Percentiles rank a stretch among this genome's conserved stretches.
These are phyloP conservation scores for Suillus luteus DNA, from an alignment of 768 basidiomycete genomes.

Conservation along the genomic window DNA sequence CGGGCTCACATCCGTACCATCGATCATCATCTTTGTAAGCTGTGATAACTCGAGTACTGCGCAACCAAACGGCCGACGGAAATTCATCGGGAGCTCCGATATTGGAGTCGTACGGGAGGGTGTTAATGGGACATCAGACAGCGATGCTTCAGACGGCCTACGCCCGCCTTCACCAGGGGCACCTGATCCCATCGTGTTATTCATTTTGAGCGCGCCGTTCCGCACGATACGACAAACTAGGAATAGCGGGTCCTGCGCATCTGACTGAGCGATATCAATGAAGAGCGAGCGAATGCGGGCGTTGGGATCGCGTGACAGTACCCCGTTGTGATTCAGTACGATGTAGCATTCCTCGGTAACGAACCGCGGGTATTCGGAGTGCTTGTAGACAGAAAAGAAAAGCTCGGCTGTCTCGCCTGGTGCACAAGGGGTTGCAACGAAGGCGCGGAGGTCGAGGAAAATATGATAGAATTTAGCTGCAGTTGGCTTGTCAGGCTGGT, in stretches of 20 bases:
- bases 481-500: constrained; percentile 37
- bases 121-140: constrained; percentile 32
- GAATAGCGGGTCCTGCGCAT: constrained; percentile 83
- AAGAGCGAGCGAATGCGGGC: constrained; percentile 84
- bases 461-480: constrained; percentile 84
- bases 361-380: constrained; percentile 72
- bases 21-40: constrained; percentile 64
- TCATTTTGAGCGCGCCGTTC: constrained; percentile 83
- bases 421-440: constrained; percentile 86
- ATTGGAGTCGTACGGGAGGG: constrained; percentile 29
- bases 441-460: constrained; percentile 87
- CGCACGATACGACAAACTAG: constrained; percentile 90
- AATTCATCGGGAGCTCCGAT: constrained; percentile 46
- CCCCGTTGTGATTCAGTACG: constrained; percentile 89
- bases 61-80: constrained; percentile 93
- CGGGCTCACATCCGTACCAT: constrained; percentile 62
- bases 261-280: constrained; percentile 82
- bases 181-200: constrained; percentile 52
- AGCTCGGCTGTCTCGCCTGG: constrained; percentile 94
- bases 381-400: constrained; percentile 91
- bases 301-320: constrained; percentile 75
- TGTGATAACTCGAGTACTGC: constrained; percentile 87
- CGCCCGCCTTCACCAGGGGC: constrained; percentile 45
- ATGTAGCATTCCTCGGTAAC: constrained; percentile 93
- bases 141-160: constrained; percentile 56